These are phyloP conservation scores for Trichoderma lentiforme DNA, from an alignment of 2,329 filamentous ascomycete species.

Conservation along the genomic window DNA sequence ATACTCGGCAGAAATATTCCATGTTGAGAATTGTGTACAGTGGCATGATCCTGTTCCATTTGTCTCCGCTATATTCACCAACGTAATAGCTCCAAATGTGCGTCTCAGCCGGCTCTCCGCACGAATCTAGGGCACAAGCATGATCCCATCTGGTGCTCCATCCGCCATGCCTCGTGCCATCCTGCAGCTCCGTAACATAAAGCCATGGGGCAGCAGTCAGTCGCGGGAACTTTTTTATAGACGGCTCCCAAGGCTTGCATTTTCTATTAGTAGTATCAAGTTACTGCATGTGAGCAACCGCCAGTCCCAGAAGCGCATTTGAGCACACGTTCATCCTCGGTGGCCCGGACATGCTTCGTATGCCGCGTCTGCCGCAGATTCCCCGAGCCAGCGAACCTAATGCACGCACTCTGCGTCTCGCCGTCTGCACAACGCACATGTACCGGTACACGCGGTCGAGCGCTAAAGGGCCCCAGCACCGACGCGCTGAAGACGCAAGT, in stretches of 20 bases:
- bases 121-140: not conserved
- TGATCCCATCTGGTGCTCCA: not conserved
- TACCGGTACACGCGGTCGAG: not conserved
- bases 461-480: not conserved
- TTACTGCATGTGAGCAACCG: not conserved
- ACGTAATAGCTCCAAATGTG: not conserved
- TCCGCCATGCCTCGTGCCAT: not conserved
- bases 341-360: not conserved
- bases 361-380: not conserved
- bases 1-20: not conserved
- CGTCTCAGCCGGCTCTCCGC: not conserved
- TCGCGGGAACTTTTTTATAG: not conserved
- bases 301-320: conserved; percentile 2
- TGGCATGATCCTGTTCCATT: not conserved
- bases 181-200: not conserved
- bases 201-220: not conserved
- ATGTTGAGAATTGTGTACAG: not conserved
- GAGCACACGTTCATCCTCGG: not conserved
- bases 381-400: not conserved
- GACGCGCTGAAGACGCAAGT: not conserved
- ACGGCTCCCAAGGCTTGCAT: not conserved
- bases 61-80: not conserved
- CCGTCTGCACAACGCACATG: not conserved
- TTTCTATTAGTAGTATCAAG: not conserved
- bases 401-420: not conserved